A percentile compares a stretch with the other conserved stretches of the same genome.
Conservation (phyloP, 2,329 filamentous ascomycete genomes). For the Pyricularia pennisetigena region DNA sequence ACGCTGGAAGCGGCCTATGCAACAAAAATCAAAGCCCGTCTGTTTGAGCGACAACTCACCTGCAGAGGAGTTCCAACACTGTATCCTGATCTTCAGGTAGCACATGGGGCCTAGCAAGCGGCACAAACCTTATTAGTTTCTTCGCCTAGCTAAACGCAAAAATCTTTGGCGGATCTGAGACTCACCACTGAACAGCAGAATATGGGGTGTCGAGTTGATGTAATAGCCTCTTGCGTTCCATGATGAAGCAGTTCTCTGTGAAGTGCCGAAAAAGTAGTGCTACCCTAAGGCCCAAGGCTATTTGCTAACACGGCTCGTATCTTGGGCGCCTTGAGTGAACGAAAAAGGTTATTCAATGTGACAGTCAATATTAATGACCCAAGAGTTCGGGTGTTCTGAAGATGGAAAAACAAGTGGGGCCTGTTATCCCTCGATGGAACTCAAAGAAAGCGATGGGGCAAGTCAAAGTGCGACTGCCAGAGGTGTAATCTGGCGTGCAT, state of each 20-base stretch:
- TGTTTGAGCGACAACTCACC: slow-evolving; percentile 30
- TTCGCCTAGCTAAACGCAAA: background rate
- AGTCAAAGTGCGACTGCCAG: background rate
- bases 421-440: background rate
- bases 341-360: background rate
- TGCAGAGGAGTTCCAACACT: slow-evolving; percentile 58
- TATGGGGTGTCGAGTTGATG: slow-evolving; percentile 59
- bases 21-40: background rate
- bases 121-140: slow-evolving; percentile 1
- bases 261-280: background rate
- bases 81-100: slow-evolving; percentile 47
- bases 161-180: background rate
- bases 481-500: background rate
- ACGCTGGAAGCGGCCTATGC: too few relatives aligned
- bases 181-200: slow-evolving; percentile 49
- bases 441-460: too few relatives aligned
- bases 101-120: slow-evolving; percentile 46
- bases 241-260: slow-evolving; percentile 11
- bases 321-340: background rate
- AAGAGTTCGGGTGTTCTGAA: background rate
- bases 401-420: background rate
- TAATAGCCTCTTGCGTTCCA: slow-evolving; percentile 48
- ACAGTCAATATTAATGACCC: background rate
- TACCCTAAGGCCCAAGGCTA: background rate
- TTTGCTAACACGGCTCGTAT: background rate